Evolutionary conservation across 164 flowering plant genomes (phyloP).

Genomic region (Chloranthus sessilifolius): DNA sequence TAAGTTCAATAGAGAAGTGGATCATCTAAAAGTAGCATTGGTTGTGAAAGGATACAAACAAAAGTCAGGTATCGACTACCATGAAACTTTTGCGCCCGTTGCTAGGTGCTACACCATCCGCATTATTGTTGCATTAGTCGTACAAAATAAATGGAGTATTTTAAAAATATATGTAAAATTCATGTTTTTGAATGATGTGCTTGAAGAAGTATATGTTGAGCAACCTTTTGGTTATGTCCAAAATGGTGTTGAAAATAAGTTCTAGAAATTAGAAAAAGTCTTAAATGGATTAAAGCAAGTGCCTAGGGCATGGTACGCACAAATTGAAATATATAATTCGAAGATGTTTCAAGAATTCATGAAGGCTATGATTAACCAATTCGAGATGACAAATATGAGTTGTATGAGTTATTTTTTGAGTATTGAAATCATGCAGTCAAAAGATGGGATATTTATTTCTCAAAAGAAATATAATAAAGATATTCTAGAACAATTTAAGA

Average conservation of each 20-base stretch:
- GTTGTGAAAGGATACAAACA: constrained; percentile 7
- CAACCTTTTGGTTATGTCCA: background rate
- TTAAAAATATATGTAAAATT: constrained; percentile 5
- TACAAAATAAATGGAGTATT: background rate
- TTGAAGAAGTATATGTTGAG: constrained; percentile 3
- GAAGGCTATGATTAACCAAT: no score
- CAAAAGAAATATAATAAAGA: background rate
- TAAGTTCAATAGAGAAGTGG: background rate
- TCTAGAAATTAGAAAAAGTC: background rate
- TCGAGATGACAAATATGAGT: background rate
- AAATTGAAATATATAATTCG: background rate
- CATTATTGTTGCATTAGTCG: background rate
- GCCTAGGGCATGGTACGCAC: background rate
- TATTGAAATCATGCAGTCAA: background rate
- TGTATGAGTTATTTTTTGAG: background rate
- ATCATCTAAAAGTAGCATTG: background rate
- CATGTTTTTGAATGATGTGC: background rate
- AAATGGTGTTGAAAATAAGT: no score
- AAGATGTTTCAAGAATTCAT: no score
- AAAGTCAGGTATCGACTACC: background rate
- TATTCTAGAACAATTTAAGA: background rate
- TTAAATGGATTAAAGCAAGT: constrained; percentile 1
- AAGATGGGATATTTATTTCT: background rate
- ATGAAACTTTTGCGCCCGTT: background rate
- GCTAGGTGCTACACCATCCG: background rate